phyloP scores from a whole-genome alignment of 768 basidiomycete species.

The Pleurotus pulmonarius region DNA sequence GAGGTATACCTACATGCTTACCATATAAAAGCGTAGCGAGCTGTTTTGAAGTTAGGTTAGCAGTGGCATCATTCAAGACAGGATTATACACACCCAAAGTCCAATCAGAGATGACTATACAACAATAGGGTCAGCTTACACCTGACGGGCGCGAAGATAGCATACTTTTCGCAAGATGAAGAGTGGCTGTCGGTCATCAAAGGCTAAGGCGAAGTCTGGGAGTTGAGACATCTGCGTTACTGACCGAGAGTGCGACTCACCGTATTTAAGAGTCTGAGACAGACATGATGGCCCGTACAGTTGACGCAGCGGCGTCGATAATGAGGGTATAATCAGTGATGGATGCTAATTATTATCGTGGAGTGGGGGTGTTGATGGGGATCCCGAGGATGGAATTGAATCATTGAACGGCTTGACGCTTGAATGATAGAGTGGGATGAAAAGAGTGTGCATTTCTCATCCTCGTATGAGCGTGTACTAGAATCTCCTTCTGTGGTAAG shows the following conservation, averaged over 20 bases:
- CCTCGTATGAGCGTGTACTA: neutral
- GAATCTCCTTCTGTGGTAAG: neutral
- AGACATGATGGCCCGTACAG: neutral
- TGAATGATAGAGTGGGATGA: neutral
- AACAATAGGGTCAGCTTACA: neutral
- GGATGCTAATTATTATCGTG: neutral
- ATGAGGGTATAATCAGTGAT: no score
- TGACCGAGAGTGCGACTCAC: neutral
- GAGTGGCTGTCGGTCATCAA: neutral
- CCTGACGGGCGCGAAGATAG: neutral
- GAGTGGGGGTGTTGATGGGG: neutral
- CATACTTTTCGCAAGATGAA: constrained; percentile 2
- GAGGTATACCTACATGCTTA: neutral
- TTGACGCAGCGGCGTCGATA: neutral
- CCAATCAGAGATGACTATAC: constrained; percentile 2
- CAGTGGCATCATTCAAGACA: neutral
- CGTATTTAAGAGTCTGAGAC: neutral
- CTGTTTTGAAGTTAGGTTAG: neutral
- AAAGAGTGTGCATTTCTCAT: neutral
- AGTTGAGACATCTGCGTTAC: neutral
- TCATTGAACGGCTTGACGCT: neutral
- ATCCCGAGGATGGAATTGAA: neutral
- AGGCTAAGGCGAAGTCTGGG: neutral
- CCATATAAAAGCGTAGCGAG: constrained; percentile 4
- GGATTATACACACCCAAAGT: neutral